Base-by-base conservation (phyloP, 2,329 filamentous ascomycete genomes). In the Aspergillus flavus region DNA sequence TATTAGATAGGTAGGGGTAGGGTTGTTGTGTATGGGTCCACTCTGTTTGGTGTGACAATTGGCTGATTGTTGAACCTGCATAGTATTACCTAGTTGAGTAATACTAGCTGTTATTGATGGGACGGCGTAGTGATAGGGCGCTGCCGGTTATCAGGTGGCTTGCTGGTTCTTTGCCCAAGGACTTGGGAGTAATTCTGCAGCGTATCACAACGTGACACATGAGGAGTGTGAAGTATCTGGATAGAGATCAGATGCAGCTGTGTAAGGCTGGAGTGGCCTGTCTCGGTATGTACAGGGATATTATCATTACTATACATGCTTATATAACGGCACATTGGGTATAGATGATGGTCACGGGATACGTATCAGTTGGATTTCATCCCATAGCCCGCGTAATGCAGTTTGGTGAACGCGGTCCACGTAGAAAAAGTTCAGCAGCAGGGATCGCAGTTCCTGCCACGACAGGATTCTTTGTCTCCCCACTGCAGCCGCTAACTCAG, bases 371-470 rank as follows among this genome's bases (percentile, higher is more conserved):
- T 72, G 67, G 36, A 75, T 66, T 59, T 78, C 72, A 52, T 73
- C 71, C 75, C 76, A 78, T 30, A 79, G 56, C 36, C 70, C 69
- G 57, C 72, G 69, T 28, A 76, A 61, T 56, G 74, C 69, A 14
- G 61, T 62, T 36, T 74, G 61, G 61, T 78, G 76, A 56, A 69
- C 67, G 36, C 76, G 74, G 61, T 78, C 76, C 53, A 72, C 69
- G 62, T 78, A 78, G 64, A 77, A 78, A 64, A 74, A 79, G 10
- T 73, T 69, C 23, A 73, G 58, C 43, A 79, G 65, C 12, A 77
- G 60, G 10, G 63, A 58, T 1, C 76, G 72, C 12, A 74, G 70
- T 48, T 76, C 73, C 55, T 79, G 75, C 72, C 75, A 78, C 7
- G 74, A 71, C 14, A 56, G 60, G 30, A 78, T 62, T 12, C 73